Conservation (phyloP, 106 monocot genomes). For the Acorus calamus region DNA sequence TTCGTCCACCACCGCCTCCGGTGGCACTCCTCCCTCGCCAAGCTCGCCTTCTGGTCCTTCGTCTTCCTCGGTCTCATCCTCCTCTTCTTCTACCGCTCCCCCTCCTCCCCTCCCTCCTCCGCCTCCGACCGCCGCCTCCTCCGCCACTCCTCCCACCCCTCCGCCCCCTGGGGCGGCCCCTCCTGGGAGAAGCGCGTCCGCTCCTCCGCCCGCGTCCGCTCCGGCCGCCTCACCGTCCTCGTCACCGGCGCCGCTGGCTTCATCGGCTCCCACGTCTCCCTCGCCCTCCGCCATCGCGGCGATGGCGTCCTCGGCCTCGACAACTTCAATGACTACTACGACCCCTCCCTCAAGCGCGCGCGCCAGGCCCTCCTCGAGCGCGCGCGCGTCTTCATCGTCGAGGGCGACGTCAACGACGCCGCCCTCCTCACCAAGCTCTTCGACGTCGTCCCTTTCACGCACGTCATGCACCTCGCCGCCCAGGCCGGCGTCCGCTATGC, state of each 20-base stretch:
- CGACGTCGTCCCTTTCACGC: conserved; percentile 43
- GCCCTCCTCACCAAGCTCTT: conserved; percentile 35
- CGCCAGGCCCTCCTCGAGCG: conserved; percentile 31
- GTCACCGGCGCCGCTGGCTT: conserved; percentile 36
- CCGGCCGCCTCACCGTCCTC: conserved; percentile 21
- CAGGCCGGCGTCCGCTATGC: conserved; percentile 45
- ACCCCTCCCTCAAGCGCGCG: conserved; percentile 21
- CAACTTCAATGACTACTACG: conserved; percentile 40
- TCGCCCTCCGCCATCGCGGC: conserved; percentile 23
- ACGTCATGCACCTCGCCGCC: conserved; percentile 37
- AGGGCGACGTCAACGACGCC: conserved; percentile 45
- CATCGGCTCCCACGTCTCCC: conserved; percentile 29
- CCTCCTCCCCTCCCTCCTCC: background rate
- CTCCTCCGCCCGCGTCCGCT: conserved; percentile 15
- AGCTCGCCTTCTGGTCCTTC: conserved; percentile 5
- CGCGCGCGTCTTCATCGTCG: conserved; percentile 43
- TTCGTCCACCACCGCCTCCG: conserved; percentile 9
- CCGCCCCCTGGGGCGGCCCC: conserved; percentile 22
- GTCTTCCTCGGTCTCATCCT: background rate
- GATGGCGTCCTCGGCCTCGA: conserved; percentile 35
- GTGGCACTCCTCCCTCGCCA: conserved; percentile 1
- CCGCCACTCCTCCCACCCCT: conserved; percentile 12
- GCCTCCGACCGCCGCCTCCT: background rate
- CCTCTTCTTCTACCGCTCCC: conserved; percentile 1
- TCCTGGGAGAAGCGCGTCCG: conserved; percentile 32